Evolutionary conservation across 2,329 filamentous ascomycete genomes (phyloP).

Genomic region (Aspergillus fructus): DNA sequence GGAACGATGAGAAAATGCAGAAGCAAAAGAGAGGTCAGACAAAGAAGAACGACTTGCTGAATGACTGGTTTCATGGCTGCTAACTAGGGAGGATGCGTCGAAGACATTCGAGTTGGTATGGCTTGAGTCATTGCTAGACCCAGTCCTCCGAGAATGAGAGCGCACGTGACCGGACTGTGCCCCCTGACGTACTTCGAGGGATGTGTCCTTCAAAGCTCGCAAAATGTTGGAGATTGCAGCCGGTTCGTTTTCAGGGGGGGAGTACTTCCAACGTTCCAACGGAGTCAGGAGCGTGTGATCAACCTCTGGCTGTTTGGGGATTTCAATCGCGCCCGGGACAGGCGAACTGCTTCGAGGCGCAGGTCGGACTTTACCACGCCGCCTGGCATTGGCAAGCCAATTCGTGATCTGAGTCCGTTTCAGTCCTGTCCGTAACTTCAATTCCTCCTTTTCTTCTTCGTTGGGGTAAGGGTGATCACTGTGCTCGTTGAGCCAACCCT

Average conservation of each 20-base stretch:
- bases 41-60: slow-evolving; percentile 55
- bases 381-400: slow-evolving; percentile 87
- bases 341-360: slow-evolving; percentile 67
- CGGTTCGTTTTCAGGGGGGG: slow-evolving; percentile 68
- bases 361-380: slow-evolving; percentile 73
- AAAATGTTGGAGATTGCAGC: slow-evolving; percentile 64
- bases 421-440: slow-evolving; percentile 76
- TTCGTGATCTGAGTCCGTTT: slow-evolving; percentile 83
- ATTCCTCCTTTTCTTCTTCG: slow-evolving; percentile 78
- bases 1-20: slow-evolving; percentile 55
- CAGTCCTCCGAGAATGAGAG: slow-evolving; percentile 38
- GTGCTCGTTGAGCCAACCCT: slow-evolving; percentile 81
- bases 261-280: slow-evolving; percentile 68
- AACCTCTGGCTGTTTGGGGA: slow-evolving; percentile 59
- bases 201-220: slow-evolving; percentile 54
- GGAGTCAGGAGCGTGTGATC: slow-evolving; percentile 58
- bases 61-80: slow-evolving; percentile 53
- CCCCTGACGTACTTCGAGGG: slow-evolving; percentile 34
- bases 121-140: slow-evolving; percentile 54
- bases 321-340: slow-evolving; percentile 69
- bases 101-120: slow-evolving; percentile 53
- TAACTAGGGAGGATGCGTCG: slow-evolving; percentile 50
- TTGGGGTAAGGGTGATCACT: slow-evolving; percentile 82
- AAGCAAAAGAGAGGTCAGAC: slow-evolving; percentile 55
- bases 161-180: slow-evolving; percentile 33